A percentile compares a stretch with the other conserved stretches of the same genome.
These are phyloP conservation scores for Bullera alba DNA, from an alignment of 768 basidiomycete genomes.

Conservation along the genomic window DNA sequence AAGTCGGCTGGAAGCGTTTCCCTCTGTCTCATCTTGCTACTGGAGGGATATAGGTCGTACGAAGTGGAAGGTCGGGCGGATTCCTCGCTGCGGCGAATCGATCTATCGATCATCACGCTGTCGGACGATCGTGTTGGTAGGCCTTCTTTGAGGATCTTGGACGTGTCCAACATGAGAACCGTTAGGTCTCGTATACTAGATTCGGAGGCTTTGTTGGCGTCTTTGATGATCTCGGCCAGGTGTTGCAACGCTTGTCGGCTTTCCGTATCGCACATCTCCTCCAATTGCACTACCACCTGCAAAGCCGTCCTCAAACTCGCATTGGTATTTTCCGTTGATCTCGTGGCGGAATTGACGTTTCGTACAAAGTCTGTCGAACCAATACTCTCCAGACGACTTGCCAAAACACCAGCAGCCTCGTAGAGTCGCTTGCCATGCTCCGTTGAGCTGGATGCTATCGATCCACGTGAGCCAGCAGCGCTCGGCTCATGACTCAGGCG, in stretches of 20 bases:
- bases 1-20: background rate
- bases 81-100: slow-evolving; percentile 3
- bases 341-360: slow-evolving; percentile 17
- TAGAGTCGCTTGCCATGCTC: slow-evolving; percentile 39
- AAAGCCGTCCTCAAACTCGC: slow-evolving; percentile 12
- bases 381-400: too few species aligned
- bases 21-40: background rate
- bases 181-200: slow-evolving; percentile 35
- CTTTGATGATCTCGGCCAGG: slow-evolving; percentile 13
- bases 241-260: slow-evolving; percentile 3
- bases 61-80: slow-evolving; percentile 8
- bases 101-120: slow-evolving; percentile 1
- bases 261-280: slow-evolving; percentile 11
- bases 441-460: slow-evolving; percentile 8
- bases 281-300: slow-evolving; percentile 9
- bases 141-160: slow-evolving; percentile 13
- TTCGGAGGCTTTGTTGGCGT: slow-evolving; percentile 22
- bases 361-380: slow-evolving; percentile 23
- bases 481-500: too few species aligned
- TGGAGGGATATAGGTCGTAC: slow-evolving; percentile 4
- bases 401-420: slow-evolving; percentile 32
- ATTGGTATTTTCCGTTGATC: slow-evolving; percentile 22
- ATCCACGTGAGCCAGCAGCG: slow-evolving; percentile 8
- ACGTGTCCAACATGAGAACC: slow-evolving; percentile 28
- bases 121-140: slow-evolving; percentile 7